Percentiles rank a stretch among this genome's conserved stretches.
phyloP scores from a whole-genome alignment of 345 rosid genomes.

The Mallotus nudiflorus region DNA sequence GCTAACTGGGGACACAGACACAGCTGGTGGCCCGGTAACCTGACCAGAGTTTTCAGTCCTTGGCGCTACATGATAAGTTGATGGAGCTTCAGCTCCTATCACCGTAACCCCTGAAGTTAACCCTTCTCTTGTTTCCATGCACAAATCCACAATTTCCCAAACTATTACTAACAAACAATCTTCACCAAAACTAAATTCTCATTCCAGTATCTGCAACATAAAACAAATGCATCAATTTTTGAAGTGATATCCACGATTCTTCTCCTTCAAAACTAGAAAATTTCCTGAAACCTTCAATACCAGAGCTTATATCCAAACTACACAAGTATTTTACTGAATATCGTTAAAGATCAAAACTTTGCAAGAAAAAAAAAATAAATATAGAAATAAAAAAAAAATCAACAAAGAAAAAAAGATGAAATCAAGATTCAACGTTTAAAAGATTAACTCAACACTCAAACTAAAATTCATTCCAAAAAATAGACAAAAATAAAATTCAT shows the following conservation, averaged over 20 bases:
- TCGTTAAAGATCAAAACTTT: too few relatives aligned
- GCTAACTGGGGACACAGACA: conserved; percentile 37
- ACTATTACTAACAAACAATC: background rate
- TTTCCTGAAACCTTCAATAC: background rate
- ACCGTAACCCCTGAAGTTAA: conserved; percentile 61
- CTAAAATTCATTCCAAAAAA: too few relatives aligned
- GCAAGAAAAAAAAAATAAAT: too few relatives aligned
- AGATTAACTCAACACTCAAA: too few relatives aligned
- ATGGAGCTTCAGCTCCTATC: conserved; percentile 79
- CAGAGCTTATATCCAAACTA: background rate
- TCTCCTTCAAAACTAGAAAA: too few relatives aligned
- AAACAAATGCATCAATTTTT: background rate
- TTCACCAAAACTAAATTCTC: conserved; percentile 20
- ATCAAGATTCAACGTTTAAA: background rate
- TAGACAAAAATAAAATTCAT: background rate
- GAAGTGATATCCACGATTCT: background rate
- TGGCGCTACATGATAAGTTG: conserved; percentile 63
- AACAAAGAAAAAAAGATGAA: background rate
- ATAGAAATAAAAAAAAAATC: too few relatives aligned
- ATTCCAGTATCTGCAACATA: conserved; percentile 30
- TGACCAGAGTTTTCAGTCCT: conserved; percentile 55
- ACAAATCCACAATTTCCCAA: conserved; percentile 13
- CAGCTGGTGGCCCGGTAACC: conserved; percentile 38
- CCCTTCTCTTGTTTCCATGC: conserved; percentile 65
- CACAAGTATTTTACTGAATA: background rate